Evolutionary conservation across 495 filamentous ascomycete species (phyloP).

Genomic region (Hypoxylon cercidicola): DNA sequence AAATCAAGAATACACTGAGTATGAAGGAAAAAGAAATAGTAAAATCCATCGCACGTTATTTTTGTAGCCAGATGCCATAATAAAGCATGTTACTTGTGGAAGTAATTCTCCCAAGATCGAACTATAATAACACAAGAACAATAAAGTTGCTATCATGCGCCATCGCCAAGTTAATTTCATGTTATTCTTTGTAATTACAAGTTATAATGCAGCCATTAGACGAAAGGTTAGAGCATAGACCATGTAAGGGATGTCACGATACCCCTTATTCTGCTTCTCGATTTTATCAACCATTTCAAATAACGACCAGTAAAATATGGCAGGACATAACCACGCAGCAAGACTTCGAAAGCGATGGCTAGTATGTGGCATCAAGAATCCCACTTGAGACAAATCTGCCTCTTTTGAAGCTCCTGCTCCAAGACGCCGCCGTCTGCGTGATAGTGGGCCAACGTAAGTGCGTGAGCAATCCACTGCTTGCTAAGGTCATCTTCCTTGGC

Average conservation of each 20-base stretch:
- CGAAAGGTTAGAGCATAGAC: not conserved
- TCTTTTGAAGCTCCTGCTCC: slow-evolving; percentile 63
- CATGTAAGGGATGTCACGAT: not conserved
- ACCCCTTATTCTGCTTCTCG: not conserved
- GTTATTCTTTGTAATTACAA: not conserved
- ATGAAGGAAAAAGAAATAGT: not conserved
- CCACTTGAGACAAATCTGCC: slow-evolving; percentile 62
- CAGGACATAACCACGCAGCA: not conserved
- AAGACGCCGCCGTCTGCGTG: slow-evolving; percentile 62
- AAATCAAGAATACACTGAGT: not conserved
- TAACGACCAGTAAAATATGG: not conserved
- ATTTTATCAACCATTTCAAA: not conserved
- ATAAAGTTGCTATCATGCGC: not conserved
- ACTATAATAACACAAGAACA: not conserved
- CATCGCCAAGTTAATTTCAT: not conserved
- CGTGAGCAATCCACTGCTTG: slow-evolving; percentile 72
- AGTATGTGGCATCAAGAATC: slow-evolving; percentile 34
- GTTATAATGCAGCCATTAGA: not conserved
- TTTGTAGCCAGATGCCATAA: not conserved
- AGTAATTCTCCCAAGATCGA: too few relatives aligned
- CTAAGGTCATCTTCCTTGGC: slow-evolving; percentile 64
- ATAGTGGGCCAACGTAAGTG: slow-evolving; percentile 69
- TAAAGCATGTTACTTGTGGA: too few relatives aligned
- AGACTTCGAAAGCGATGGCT: not conserved
- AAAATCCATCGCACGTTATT: not conserved